A percentile compares a stretch with the other conserved stretches of the same genome.
Evolutionary conservation across 768 basidiomycete genomes (phyloP).

Genomic region (Dioszegia crocea): DNA sequence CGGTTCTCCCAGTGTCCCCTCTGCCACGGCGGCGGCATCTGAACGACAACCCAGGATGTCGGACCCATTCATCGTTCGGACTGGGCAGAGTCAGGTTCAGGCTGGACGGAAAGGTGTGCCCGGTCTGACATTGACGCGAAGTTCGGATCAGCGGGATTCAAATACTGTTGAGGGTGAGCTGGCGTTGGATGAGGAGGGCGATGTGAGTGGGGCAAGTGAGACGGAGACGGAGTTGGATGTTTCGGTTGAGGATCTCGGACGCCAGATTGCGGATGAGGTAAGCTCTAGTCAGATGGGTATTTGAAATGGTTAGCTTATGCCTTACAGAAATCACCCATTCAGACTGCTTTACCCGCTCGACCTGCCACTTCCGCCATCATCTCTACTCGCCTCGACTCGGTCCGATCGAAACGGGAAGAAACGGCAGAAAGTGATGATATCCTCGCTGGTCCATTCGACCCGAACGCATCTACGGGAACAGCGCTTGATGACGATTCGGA

Average conservation of each 20-base stretch:
- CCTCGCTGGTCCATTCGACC: constrained; percentile 1
- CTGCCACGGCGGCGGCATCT: background rate
- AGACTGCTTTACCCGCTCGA: constrained; percentile 4
- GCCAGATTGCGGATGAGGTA: background rate
- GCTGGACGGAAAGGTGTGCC: constrained; percentile 9
- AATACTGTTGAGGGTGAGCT: constrained; percentile 3
- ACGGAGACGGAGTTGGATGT: constrained; percentile 2
- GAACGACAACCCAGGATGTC: constrained; percentile 8
- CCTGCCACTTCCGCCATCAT: constrained; percentile 5
- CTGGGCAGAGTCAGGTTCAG: background rate
- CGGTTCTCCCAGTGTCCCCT: constrained; percentile 11
- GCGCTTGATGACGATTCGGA: background rate
- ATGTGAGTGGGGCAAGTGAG: background rate
- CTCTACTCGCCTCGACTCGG: background rate
- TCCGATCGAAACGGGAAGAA: constrained; percentile 2
- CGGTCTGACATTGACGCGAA: background rate
- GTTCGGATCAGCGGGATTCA: background rate
- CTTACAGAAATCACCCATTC: background rate
- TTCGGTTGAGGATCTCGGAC: background rate
- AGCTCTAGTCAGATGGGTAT: background rate
- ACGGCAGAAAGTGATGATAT: constrained; percentile 26
- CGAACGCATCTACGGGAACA: background rate
- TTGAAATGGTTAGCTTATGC: background rate
- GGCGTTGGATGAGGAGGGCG: background rate
- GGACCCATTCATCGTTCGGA: constrained; percentile 27